Evolutionary conservation across 2,329 filamentous ascomycete species (phyloP).

Genomic region (Achaetomium macrosporum): DNA sequence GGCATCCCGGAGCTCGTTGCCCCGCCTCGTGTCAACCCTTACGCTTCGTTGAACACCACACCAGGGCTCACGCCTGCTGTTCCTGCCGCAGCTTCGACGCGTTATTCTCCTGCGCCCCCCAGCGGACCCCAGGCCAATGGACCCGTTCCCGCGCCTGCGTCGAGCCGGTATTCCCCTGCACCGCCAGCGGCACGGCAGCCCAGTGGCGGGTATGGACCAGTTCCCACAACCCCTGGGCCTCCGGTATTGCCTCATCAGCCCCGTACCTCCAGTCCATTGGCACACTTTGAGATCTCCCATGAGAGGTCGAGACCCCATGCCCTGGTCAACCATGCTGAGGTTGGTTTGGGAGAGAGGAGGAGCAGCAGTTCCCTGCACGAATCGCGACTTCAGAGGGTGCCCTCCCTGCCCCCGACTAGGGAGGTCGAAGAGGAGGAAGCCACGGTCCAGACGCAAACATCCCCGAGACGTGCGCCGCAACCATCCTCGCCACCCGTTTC

Average conservation of each 20-base stretch:
- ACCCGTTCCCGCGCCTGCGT: slow-evolving; percentile 33
- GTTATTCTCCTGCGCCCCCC: slow-evolving; percentile 59
- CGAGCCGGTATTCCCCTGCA: slow-evolving; percentile 51
- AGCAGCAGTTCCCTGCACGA: slow-evolving; percentile 49
- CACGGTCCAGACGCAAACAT: slow-evolving; percentile 14
- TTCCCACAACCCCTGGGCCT: slow-evolving; percentile 34
- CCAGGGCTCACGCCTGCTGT: slow-evolving; percentile 23
- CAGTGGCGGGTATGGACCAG: slow-evolving; percentile 30
- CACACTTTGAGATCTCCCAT: slow-evolving; percentile 54
- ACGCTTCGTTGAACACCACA: slow-evolving; percentile 40
- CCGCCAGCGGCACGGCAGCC: slow-evolving; percentile 33
- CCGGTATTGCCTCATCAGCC: slow-evolving; percentile 53
- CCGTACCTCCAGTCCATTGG: slow-evolving; percentile 59
- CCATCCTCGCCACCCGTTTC: slow-evolving; percentile 20
- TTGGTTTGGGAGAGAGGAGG: slow-evolving; percentile 40
- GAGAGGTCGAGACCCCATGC: slow-evolving; percentile 32
- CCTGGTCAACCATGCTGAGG: slow-evolving; percentile 35
- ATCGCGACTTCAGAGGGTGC: slow-evolving; percentile 46
- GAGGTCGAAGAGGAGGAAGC: slow-evolving; percentile 57
- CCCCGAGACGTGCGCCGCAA: slow-evolving; percentile 4
- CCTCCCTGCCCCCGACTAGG: slow-evolving; percentile 54
- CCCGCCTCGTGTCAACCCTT: slow-evolving; percentile 48
- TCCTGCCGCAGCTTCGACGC: slow-evolving; percentile 31
- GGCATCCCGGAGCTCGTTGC: slow-evolving; percentile 43
- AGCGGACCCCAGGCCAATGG: slow-evolving; percentile 35